Evolutionary conservation across 169 alveolate species (phyloP), one percentile per base, ranked within the genome.

Genomic region (Plasmodium ovale): DNA sequence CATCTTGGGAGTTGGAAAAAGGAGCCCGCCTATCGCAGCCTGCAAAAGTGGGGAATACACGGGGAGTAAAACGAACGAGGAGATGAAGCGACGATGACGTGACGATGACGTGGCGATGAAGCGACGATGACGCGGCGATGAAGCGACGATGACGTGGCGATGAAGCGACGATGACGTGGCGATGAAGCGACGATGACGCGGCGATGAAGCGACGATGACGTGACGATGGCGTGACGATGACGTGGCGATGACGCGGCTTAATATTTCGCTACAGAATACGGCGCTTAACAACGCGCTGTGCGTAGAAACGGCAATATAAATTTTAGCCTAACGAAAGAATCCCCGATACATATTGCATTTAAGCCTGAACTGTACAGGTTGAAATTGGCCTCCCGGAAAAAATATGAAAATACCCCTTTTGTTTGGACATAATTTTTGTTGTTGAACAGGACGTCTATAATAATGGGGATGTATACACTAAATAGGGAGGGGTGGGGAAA

Each of bases 21-120:
- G 19, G n/a, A 59, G 49, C 14, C 88, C 88, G 29, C 88, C 88
- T 60, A 73, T 73, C 35, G 88, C 88, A 9, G 88, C 88, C 88
- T 73, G 19, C 12, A 51, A 64, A 49, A 21, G 33, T n/a, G 64
- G 21, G 44, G 54, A 62, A 37, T 0, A 39, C 23, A 73, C 9
- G 42, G 19, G 21, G 14, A 21, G 23, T 58, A 37, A 39, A 25
- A 19, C 5, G 12, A 44, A 21, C 12, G 27, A 3, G 35, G 44
- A 19, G 12, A 31, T 39, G 19, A n/a, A 31, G 6, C 44, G n/a
- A 59, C 29, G 23, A 25, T 19, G 21, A 25, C 37, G 64, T 31
- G 14, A 16, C n/a, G n/a, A 33, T 37, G 12, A 7, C 39, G 39
- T 39, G 21, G 19, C 35, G n/a, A n/a, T n/a, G n/a, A 33, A 5